phyloP scores from a whole-genome alignment of 345 rosid species.

The Eucalyptus decipiens region DNA sequence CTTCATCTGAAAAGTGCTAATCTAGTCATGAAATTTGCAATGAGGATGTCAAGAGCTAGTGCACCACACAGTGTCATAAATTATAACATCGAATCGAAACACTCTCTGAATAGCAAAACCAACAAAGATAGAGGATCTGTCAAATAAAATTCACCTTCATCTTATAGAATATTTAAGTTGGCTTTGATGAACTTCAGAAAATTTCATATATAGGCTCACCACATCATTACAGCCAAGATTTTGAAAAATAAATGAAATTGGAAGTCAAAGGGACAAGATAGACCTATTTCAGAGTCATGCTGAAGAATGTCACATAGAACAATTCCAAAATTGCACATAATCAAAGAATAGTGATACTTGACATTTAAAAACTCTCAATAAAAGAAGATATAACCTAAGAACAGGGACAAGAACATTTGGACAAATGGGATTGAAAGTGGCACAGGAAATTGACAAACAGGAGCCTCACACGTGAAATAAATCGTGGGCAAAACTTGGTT shows the following conservation, averaged over 20 bases:
- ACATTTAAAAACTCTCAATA: neutral
- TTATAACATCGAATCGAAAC: neutral
- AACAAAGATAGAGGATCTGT: neutral
- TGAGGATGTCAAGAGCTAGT: neutral
- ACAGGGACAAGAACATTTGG: neutral
- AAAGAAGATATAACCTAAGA: neutral
- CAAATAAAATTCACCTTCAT: neutral
- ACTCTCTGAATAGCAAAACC: neutral
- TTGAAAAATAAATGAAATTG: neutral
- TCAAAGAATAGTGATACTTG: neutral
- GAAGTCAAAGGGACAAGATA: neutral
- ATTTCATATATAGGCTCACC: neutral
- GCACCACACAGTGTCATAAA: neutral
- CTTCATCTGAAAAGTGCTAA: neutral
- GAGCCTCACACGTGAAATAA: neutral
- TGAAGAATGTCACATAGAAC: neutral
- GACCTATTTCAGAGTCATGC: neutral
- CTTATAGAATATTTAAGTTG: neutral
- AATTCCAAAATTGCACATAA: neutral
- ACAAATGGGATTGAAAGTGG: neutral
- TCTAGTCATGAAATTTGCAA: neutral
- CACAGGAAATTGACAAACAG: neutral
- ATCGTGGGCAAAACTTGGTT: neutral
- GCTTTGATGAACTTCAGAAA: neutral
- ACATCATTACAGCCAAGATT: neutral